These are phyloP conservation scores for Boletellus emodensis DNA, from an alignment of 768 basidiomycete genomes.

Conservation along the genomic window DNA sequence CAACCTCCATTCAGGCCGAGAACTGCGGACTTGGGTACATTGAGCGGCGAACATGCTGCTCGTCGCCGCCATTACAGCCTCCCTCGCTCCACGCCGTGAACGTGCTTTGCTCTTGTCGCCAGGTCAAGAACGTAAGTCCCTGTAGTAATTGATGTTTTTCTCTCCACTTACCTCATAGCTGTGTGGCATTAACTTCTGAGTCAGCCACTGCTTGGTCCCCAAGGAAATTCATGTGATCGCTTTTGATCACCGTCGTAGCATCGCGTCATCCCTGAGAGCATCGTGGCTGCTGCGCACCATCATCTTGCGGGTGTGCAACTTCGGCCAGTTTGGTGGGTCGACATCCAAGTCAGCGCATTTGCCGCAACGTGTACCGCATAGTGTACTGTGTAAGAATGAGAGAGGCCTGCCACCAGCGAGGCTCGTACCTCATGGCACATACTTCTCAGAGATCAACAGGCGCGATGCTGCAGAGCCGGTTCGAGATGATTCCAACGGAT, in stretches of 20 bases:
- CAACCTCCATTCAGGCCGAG: constrained; percentile 12
- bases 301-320: background rate
- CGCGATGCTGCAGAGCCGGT: too few species aligned
- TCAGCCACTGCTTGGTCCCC: background rate
- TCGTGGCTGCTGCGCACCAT: background rate
- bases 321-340: background rate
- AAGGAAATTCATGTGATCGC: background rate
- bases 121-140: constrained; percentile 25
- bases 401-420: too few species aligned
- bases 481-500: too few species aligned
- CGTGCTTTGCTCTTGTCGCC: constrained; percentile 12
- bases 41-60: constrained; percentile 21
- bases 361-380: too few species aligned
- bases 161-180: constrained; percentile 12
- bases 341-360: too few species aligned
- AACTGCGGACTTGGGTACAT: constrained; percentile 19
- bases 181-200: background rate
- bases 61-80: constrained; percentile 15
- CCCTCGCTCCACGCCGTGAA: constrained; percentile 17
- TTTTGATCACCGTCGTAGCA: constrained; percentile 10
- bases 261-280: background rate
- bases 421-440: too few species aligned
- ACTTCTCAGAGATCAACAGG: too few species aligned
- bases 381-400: too few species aligned
- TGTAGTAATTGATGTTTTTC: constrained; percentile 9